Conservation (phyloP, 2,329 filamentous ascomycete genomes). For the Hypoxylon rubiginosum region DNA sequence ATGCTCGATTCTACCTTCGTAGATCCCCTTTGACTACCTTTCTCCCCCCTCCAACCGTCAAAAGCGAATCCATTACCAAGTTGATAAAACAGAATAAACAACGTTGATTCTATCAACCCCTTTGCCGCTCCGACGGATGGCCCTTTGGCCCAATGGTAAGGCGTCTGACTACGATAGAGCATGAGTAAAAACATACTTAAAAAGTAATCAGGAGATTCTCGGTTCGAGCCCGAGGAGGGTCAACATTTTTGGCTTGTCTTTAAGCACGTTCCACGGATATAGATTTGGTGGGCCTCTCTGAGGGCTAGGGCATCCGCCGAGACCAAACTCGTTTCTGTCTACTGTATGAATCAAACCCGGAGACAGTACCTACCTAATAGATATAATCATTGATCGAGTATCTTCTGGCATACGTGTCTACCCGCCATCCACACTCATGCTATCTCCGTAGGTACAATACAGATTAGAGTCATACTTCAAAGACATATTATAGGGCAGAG, state of each 20-base stretch:
- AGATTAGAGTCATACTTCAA: too few species aligned
- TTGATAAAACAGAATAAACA: too few species aligned
- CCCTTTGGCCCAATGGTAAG: conserved; percentile 4
- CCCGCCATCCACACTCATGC: too few species aligned
- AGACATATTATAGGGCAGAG: too few species aligned
- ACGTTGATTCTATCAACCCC: too few species aligned
- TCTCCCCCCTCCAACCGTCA: background rate
- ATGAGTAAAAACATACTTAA: background rate
- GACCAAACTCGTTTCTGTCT: background rate
- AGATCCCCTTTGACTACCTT: background rate
- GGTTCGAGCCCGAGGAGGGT: conserved; percentile 4
- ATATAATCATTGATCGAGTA: too few species aligned
- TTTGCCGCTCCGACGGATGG: too few species aligned
- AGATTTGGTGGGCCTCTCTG: background rate
- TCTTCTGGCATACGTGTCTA: too few species aligned
- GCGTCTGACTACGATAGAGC: background rate
- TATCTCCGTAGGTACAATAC: too few species aligned
- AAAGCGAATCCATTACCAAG: too few species aligned
- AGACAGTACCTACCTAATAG: too few species aligned
- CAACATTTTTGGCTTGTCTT: background rate
- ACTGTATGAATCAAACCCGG: too few species aligned
- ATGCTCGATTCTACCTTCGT: background rate
- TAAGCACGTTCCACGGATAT: background rate
- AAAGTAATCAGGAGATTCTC: conserved; percentile 2
- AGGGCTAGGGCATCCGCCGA: background rate